phyloP scores from a whole-genome alignment of 306 rosid genomes.

The Cajanus cajan region DNA sequence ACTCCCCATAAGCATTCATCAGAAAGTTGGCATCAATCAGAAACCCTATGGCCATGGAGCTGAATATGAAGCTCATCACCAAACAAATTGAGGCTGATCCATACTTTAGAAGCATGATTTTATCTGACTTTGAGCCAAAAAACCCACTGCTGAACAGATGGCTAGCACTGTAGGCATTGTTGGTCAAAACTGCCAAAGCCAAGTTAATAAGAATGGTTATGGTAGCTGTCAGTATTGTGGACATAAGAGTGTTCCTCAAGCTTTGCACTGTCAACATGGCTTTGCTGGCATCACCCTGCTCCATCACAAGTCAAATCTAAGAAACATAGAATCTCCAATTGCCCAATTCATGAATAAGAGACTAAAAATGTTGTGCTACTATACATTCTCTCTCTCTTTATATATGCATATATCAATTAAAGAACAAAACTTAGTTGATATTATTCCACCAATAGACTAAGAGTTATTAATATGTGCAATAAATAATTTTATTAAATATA shows the following conservation, averaged over 20 bases:
- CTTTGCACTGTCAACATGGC: conserved; percentile 65
- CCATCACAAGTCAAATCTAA: background rate
- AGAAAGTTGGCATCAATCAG: conserved; percentile 65
- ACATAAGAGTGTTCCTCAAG: conserved; percentile 77
- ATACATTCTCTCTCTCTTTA: too few relatives aligned
- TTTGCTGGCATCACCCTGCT: conserved; percentile 57
- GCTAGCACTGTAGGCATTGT: conserved; percentile 49
- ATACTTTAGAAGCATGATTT: conserved; percentile 48
- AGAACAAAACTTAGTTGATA: too few relatives aligned
- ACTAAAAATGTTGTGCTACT: too few relatives aligned
- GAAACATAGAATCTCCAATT: background rate
- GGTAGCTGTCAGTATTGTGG: conserved; percentile 54
- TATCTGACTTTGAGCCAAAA: conserved; percentile 52
- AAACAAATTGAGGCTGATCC: conserved; percentile 56
- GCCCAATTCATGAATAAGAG: background rate
- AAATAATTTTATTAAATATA: too few relatives aligned
- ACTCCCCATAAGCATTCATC: conserved; percentile 41
- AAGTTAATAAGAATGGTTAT: conserved; percentile 49
- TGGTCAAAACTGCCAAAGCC: conserved; percentile 56
- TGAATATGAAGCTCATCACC: conserved; percentile 66
- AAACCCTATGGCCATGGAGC: conserved; percentile 64
- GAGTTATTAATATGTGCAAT: too few relatives aligned
- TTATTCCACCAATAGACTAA: too few relatives aligned
- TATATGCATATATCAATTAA: too few relatives aligned
- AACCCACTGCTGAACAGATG: conserved; percentile 36